phyloP scores from a whole-genome alignment of 2,329 filamentous ascomycete species.

The Alternaria conjuncta region DNA sequence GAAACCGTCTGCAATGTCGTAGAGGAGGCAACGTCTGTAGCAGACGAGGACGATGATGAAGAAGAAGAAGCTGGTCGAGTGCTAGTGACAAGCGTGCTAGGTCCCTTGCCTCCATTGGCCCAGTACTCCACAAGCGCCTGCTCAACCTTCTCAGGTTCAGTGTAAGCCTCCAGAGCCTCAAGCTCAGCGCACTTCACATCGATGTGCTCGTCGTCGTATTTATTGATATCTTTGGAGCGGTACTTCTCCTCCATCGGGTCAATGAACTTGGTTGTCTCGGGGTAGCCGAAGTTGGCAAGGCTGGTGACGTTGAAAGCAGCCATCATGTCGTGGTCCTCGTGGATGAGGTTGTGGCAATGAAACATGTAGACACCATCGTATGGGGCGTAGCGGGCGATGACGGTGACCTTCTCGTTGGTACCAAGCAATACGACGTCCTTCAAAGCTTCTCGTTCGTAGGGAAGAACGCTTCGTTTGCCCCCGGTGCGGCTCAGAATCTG shows the following conservation, averaged over 20 bases:
- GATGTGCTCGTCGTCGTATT: slow-evolving; percentile 32
- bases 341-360: slow-evolving; percentile 55
- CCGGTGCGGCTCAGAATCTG: slow-evolving; percentile 59
- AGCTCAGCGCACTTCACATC: slow-evolving; percentile 33
- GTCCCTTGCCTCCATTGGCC: slow-evolving; percentile 21
- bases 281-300: slow-evolving; percentile 42
- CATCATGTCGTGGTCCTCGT: slow-evolving; percentile 57
- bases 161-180: slow-evolving; percentile 39
- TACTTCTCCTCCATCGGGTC: slow-evolving; percentile 43
- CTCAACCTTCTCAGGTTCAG: slow-evolving; percentile 30
- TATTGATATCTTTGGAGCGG: slow-evolving; percentile 30
- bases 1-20: not conserved
- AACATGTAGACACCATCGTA: slow-evolving; percentile 61
- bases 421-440: slow-evolving; percentile 66
- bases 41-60: not conserved
- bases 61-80: not conserved
- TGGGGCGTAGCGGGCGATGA: slow-evolving; percentile 42
- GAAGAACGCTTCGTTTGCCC: slow-evolving; percentile 51
- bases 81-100: slow-evolving; percentile 24
- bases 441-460: slow-evolving; percentile 62
- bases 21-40: not conserved
- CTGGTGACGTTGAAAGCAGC: slow-evolving; percentile 52
- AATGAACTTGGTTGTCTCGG: slow-evolving; percentile 42
- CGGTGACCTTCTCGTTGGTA: slow-evolving; percentile 51
- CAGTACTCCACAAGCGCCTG: slow-evolving; percentile 38